Evolutionary conservation across 1,284 basidiomycete genomes (phyloP).

Genomic region (Leccinum griseonigrum): DNA sequence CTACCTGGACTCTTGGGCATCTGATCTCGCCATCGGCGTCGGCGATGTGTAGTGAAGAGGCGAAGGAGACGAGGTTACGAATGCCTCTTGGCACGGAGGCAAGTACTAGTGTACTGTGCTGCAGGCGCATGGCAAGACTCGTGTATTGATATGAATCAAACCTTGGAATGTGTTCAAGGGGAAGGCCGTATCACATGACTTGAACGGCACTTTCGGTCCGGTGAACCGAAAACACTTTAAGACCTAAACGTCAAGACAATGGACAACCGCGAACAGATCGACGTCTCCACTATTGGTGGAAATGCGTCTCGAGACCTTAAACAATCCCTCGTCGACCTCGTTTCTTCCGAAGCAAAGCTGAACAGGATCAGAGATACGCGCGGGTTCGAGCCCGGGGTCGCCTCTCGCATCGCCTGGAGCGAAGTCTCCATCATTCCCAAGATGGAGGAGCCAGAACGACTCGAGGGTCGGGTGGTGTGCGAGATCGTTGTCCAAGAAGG

Average conservation of each 20-base stretch:
- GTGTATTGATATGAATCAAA: not conserved
- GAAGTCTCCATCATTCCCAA: conserved; percentile 42
- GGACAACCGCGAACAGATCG: conserved; percentile 16
- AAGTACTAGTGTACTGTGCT: not conserved
- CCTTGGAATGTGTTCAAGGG: no score
- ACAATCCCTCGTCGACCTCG: conserved; percentile 22
- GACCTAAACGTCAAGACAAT: not conserved
- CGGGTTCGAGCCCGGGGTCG: conserved; percentile 26
- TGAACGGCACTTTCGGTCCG: not conserved
- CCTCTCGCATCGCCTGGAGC: conserved; percentile 19
- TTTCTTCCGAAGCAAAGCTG: conserved; percentile 7
- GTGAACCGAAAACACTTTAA: not conserved
- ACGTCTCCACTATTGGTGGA: conserved; percentile 23
- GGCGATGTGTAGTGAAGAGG: not conserved
- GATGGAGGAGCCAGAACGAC: conserved; percentile 35
- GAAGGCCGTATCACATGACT: no score
- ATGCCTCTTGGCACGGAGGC: not conserved
- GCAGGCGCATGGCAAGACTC: not conserved
- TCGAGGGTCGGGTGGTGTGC: conserved; percentile 41
- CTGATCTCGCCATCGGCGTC: conserved; percentile 10
- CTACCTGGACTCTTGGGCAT: conserved; percentile 8
- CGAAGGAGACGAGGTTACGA: not conserved
- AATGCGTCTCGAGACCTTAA: conserved; percentile 26
- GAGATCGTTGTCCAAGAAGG: conserved; percentile 48
- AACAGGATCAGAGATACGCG: conserved; percentile 7